Base-by-base conservation (phyloP, 73 alveolate genomes). In the Paramecium sonneborni region DNA sequence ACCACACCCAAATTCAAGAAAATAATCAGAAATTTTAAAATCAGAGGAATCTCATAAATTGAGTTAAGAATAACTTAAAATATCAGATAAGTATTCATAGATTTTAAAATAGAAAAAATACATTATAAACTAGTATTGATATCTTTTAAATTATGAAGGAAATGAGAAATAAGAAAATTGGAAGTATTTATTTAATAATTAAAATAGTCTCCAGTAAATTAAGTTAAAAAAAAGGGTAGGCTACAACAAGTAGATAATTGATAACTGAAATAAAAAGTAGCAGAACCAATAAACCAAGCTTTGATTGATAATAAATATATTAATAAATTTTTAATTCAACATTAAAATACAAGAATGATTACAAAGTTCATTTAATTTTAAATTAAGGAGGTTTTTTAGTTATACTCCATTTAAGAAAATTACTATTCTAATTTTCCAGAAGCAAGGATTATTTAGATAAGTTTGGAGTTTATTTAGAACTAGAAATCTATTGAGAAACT, bases 21-120 rank as follows among this genome's bases (percentile, higher is more conserved):
- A 74, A 74, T 18, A 74, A 74, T 74, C 87, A 37, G 87, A 74
- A 74, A 74, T 39, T 5, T 37, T 74, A 20, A 74, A 74, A 37
- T 74, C 87, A 74, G 87, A 74, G 35, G 87, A 74, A 74, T 74
- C 87, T 34, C 87, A 74, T 37, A 74, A 35, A 39, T 12, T 74
- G 87, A 74, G 87, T 39, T 21, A 32, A 28, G 87, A 74, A n/a
- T 15, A 37, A 9, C 37, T 37, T 34, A 74, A 23, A 21, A 21
- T 37, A 20, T 74, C 87, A 28, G 58, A 37, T 34, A 74, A 37
- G 55, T 30, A 74, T 12, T 74, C 10, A 21, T 39, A 39, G 6
- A 23, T 18, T 48, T 18, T 62, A 26, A 62, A 62, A 62, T 37
- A 74, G 87, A 39, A 37, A 74, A 74, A 34, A 74, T 35, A 37